Percentiles rank a stretch among this genome's conserved stretches.
Conservation (phyloP, 2,329 filamentous ascomycete genomes). For the Verticillium nonalfalfae region DNA sequence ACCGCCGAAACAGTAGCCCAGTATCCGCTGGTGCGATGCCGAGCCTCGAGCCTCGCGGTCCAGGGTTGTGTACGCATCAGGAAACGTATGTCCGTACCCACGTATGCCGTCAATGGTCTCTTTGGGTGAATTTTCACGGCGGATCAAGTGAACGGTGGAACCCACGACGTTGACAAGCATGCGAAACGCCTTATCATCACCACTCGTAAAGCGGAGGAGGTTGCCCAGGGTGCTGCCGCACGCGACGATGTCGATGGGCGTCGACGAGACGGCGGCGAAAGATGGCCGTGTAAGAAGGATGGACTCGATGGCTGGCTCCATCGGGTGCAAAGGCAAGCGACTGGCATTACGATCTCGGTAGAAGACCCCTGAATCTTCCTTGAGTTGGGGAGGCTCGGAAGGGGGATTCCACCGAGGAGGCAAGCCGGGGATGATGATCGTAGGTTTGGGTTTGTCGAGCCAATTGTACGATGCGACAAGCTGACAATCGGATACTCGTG, state of each 20-base stretch:
- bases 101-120: slow-evolving; percentile 47
- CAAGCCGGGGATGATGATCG: slow-evolving; percentile 26
- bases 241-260: slow-evolving; percentile 45
- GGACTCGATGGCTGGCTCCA: slow-evolving; percentile 41
- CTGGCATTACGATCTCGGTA: slow-evolving; percentile 50
- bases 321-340: slow-evolving; percentile 38
- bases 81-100: slow-evolving; percentile 62
- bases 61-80: slow-evolving; percentile 61
- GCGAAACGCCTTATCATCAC: slow-evolving; percentile 42
- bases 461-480: slow-evolving; percentile 29
- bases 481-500: slow-evolving; percentile 6
- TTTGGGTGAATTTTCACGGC: slow-evolving; percentile 52
- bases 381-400: not conserved
- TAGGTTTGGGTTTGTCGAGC: slow-evolving; percentile 17
- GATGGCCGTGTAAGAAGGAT: slow-evolving; percentile 12
- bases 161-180: slow-evolving; percentile 51
- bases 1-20: slow-evolving; percentile 51
- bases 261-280: not conserved
- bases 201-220: slow-evolving; percentile 48
- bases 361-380: slow-evolving; percentile 37
- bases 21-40: slow-evolving; percentile 53
- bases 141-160: slow-evolving; percentile 55
- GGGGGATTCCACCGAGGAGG: slow-evolving; percentile 44
- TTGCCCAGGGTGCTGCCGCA: slow-evolving; percentile 58
- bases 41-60: slow-evolving; percentile 45